A percentile compares a stretch with the other conserved stretches of the same genome.
Evolutionary conservation across 257 asterid genomes (phyloP).

Genomic region (Solanum pinnatisectum): DNA sequence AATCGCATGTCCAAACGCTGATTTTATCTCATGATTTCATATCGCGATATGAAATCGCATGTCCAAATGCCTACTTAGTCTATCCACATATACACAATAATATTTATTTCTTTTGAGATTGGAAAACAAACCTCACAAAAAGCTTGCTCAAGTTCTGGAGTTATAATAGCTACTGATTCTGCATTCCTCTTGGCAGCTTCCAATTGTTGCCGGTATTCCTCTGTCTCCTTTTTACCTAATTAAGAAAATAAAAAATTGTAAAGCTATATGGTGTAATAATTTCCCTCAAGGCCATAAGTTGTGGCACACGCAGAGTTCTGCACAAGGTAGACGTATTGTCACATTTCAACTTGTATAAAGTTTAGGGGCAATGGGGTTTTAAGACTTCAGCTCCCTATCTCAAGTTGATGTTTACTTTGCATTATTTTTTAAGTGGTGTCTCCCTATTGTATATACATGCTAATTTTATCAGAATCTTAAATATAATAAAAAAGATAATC

Average conservation of each 20-base stretch:
- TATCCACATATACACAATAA: not conserved
- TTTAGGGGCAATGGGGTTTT: not conserved
- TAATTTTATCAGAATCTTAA: not conserved
- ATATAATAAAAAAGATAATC: not conserved
- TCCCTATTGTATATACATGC: not conserved
- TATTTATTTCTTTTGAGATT: not conserved
- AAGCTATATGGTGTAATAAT: not conserved
- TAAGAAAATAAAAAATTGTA: not conserved
- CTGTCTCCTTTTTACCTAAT: conserved; percentile 44
- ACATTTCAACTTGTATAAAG: not conserved
- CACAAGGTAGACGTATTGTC: not conserved
- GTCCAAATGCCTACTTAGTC: not conserved
- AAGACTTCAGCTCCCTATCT: not conserved
- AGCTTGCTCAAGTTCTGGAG: conserved; percentile 59
- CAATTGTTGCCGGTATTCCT: conserved; percentile 30
- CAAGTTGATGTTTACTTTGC: not conserved
- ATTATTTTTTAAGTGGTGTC: not conserved
- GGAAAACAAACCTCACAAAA: conserved; percentile 58
- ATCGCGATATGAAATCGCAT: not conserved
- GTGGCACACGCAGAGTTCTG: not conserved
- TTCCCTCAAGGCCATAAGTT: not conserved
- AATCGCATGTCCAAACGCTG: not conserved
- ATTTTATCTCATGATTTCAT: not conserved
- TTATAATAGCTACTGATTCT: conserved; percentile 55
- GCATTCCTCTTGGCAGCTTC: conserved; percentile 56